phyloP scores from a whole-genome alignment of 495 filamentous ascomycete genomes.

The Corynascus novoguineensis region DNA sequence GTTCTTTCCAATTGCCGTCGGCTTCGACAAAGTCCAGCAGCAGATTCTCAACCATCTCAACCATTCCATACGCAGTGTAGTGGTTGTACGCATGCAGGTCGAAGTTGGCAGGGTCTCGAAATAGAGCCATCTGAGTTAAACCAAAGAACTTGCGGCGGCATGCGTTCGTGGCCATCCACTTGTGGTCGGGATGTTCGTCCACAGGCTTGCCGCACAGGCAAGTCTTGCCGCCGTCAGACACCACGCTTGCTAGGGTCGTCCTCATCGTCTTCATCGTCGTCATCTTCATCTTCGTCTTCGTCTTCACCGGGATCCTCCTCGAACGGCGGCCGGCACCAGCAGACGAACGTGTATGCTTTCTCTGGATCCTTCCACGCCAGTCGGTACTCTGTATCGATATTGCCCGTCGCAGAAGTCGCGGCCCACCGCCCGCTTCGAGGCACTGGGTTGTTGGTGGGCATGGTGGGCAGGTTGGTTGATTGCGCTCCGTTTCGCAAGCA shows the following conservation, averaged over 20 bases:
- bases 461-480: background rate
- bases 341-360: constrained; percentile 27
- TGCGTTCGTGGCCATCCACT: constrained; percentile 34
- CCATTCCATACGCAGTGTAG: constrained; percentile 23
- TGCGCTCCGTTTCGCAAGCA: background rate
- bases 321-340: constrained; percentile 29
- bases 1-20: constrained; percentile 29
- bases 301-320: constrained; percentile 20
- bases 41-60: constrained; percentile 35
- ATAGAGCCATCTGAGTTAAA: constrained; percentile 15
- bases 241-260: too few relatives aligned
- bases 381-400: constrained; percentile 32
- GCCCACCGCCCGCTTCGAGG: constrained; percentile 34
- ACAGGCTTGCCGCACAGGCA: constrained; percentile 39
- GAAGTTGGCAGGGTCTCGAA: constrained; percentile 33
- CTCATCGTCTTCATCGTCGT: background rate
- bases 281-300: constrained; percentile 14
- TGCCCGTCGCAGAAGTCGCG: constrained; percentile 36
- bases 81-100: constrained; percentile 34
- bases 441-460: background rate
- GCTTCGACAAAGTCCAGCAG: constrained; percentile 34
- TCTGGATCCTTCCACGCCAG: constrained; percentile 22
- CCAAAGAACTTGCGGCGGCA: constrained; percentile 25
- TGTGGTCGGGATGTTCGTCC: constrained; percentile 39
- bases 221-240: constrained; percentile 22